Evolutionary conservation across 1,284 basidiomycete species (phyloP).

Genomic region (Sphaerobolus stellatus): DNA sequence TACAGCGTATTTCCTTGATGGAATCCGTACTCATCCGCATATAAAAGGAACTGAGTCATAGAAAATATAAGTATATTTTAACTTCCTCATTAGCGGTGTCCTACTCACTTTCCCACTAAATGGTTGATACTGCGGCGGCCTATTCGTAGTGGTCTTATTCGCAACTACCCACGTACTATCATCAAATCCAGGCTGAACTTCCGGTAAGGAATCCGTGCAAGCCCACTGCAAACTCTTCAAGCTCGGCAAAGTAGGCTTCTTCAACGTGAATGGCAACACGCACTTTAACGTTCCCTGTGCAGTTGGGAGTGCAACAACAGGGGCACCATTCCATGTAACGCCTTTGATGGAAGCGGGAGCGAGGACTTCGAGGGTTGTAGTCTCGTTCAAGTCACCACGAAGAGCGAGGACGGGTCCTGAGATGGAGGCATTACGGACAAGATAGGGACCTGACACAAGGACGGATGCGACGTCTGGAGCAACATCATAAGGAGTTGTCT

Average conservation of each 20-base stretch:
- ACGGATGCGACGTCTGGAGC: constrained; percentile 36
- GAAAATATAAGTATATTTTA: constrained; percentile 51
- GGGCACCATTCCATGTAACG: constrained; percentile 67
- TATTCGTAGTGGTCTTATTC: constrained; percentile 42
- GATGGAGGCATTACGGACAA: constrained; percentile 49
- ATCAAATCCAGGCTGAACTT: constrained; percentile 36
- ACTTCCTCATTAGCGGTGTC: too few relatives aligned
- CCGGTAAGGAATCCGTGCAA: constrained; percentile 44
- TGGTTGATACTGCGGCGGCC: constrained; percentile 43
- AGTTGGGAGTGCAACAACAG: background rate
- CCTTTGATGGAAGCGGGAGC: constrained; percentile 47
- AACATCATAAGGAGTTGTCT: constrained; percentile 19
- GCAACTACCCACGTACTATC: constrained; percentile 43
- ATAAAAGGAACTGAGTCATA: constrained; percentile 37
- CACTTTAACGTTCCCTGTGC: constrained; percentile 27
- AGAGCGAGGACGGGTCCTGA: constrained; percentile 39
- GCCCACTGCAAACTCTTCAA: constrained; percentile 38
- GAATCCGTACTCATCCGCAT: constrained; percentile 41
- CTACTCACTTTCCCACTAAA: constrained; percentile 39
- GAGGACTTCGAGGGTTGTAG: constrained; percentile 49
- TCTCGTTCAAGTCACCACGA: constrained; percentile 47
- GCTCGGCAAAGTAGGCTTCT: constrained; percentile 30
- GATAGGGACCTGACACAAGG: constrained; percentile 54
- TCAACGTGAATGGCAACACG: constrained; percentile 22
- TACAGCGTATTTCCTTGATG: constrained; percentile 31